Conservation (phyloP, 1,284 basidiomycete genomes). For the Melanopsichium pennsylvanicum region DNA sequence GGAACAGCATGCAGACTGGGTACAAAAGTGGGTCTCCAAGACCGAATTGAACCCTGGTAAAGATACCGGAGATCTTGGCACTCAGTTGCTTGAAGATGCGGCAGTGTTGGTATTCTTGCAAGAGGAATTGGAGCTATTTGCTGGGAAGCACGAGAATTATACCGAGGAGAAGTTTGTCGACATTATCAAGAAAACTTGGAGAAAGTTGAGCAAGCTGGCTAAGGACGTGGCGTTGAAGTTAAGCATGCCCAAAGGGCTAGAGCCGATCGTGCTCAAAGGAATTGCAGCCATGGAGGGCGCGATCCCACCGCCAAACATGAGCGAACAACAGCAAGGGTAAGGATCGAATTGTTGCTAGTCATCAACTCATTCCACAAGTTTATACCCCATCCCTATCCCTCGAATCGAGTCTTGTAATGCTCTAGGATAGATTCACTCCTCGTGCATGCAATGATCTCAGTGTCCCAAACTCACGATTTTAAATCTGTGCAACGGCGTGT, state of each 20-base stretch:
- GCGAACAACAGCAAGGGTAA: constrained; percentile 36
- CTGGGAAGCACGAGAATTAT: constrained; percentile 49
- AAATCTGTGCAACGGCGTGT: background rate
- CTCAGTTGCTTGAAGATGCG: constrained; percentile 60
- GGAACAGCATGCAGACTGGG: constrained; percentile 38
- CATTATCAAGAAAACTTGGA: constrained; percentile 62
- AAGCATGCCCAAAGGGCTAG: constrained; percentile 55
- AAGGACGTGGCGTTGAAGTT: constrained; percentile 58
- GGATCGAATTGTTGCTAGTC: too few relatives aligned
- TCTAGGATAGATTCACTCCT: constrained; percentile 28
- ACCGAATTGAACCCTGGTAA: constrained; percentile 55
- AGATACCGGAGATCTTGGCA: constrained; percentile 44
- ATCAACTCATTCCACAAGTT: too few relatives aligned
- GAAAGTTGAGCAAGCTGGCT: constrained; percentile 53
- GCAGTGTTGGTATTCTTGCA: constrained; percentile 62
- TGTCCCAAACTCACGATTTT: background rate
- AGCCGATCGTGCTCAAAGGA: constrained; percentile 33
- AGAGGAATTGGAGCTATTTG: constrained; percentile 55
- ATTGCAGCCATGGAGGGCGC: constrained; percentile 42
- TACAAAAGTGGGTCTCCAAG: constrained; percentile 59
- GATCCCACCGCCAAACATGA: background rate
- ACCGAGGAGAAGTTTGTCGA: constrained; percentile 57
- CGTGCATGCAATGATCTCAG: constrained; percentile 22
- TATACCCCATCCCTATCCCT: background rate
- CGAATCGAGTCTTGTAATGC: constrained; percentile 3